These are phyloP conservation scores for Claviceps lovelessii DNA, from an alignment of 2,329 filamentous ascomycete genomes.

Conservation along the genomic window DNA sequence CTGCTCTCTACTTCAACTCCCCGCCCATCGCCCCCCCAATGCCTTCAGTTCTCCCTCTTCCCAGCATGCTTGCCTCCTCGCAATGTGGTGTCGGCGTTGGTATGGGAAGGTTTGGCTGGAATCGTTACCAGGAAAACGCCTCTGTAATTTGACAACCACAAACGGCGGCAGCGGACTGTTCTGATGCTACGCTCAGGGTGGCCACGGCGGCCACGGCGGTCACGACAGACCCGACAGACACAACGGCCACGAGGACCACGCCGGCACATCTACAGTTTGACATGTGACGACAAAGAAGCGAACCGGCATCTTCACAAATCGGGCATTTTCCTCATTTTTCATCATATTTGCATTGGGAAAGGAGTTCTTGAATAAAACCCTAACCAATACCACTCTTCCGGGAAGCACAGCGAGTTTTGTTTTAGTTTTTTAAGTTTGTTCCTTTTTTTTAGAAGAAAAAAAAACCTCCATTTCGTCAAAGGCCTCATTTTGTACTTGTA, in stretches of 20 bases:
- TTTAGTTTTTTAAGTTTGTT: constrained; percentile 4
- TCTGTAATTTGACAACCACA: constrained; percentile 70
- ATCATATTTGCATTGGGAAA: constrained; percentile 26
- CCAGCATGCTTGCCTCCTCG: constrained; percentile 64
- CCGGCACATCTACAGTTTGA: not conserved
- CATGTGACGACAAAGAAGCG: not conserved
- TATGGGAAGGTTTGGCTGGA: constrained; percentile 67
- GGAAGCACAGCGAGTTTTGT: constrained; percentile 6
- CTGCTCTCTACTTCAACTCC: constrained; percentile 64
- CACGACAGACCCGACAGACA: not conserved
- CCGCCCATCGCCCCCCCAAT: constrained; percentile 62
- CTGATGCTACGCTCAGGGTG: constrained; percentile 31
- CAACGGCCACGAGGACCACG: not conserved
- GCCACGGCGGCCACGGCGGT: not conserved
- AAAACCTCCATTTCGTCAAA: too few relatives aligned
- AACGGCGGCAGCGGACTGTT: constrained; percentile 31
- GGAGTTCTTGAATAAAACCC: constrained; percentile 24
- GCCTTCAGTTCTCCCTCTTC: constrained; percentile 56
- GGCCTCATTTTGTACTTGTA: too few relatives aligned
- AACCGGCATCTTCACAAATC: constrained; percentile 12
- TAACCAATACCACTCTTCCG: constrained; percentile 23
- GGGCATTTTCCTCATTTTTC: constrained; percentile 17
- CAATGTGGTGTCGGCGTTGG: constrained; percentile 71
- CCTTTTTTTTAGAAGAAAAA: constrained; percentile 7
- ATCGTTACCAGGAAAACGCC: constrained; percentile 70